Conservation (phyloP, 1,284 basidiomycete species). For the Dichomitus squalens region DNA sequence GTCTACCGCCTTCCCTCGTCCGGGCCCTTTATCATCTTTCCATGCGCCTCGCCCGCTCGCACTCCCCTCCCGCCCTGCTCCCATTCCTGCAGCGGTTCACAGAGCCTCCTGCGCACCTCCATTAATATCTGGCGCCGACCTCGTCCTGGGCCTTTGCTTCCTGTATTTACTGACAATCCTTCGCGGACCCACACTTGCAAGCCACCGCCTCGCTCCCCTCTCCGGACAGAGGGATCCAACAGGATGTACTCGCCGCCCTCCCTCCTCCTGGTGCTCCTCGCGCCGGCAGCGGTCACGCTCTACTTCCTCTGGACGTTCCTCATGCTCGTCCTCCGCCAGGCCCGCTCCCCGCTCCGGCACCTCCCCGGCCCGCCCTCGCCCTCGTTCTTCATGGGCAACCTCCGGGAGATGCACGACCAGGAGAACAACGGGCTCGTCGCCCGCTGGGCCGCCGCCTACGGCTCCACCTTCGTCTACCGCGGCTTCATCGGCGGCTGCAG, state of each 20-base stretch:
- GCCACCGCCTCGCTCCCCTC: neutral
- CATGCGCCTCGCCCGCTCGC: constrained; percentile 7
- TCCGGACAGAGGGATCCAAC: neutral
- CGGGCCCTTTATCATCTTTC: constrained; percentile 21
- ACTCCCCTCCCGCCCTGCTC: constrained; percentile 13
- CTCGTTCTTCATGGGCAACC: constrained; percentile 58
- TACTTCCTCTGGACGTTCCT: constrained; percentile 39
- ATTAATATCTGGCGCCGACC: constrained; percentile 7
- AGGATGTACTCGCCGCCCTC: constrained; percentile 1
- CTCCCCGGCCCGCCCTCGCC: constrained; percentile 42
- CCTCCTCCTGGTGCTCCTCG: constrained; percentile 18
- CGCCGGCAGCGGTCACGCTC: constrained; percentile 14
- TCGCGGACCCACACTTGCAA: neutral
- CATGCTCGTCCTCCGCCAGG: constrained; percentile 36
- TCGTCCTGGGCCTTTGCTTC: constrained; percentile 5
- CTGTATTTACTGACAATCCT: neutral
- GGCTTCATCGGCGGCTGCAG: constrained; percentile 56
- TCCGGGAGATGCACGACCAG: constrained; percentile 57
- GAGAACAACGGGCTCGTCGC: constrained; percentile 55
- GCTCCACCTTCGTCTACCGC: constrained; percentile 55
- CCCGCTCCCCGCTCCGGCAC: constrained; percentile 40
- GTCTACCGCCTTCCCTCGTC: constrained; percentile 9
- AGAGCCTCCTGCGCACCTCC: neutral
- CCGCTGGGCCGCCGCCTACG: constrained; percentile 50
- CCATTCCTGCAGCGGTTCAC: constrained; percentile 4